These are phyloP conservation scores for Abelmoschus esculentus DNA, from an alignment of 345 rosid genomes.

Conservation along the genomic window DNA sequence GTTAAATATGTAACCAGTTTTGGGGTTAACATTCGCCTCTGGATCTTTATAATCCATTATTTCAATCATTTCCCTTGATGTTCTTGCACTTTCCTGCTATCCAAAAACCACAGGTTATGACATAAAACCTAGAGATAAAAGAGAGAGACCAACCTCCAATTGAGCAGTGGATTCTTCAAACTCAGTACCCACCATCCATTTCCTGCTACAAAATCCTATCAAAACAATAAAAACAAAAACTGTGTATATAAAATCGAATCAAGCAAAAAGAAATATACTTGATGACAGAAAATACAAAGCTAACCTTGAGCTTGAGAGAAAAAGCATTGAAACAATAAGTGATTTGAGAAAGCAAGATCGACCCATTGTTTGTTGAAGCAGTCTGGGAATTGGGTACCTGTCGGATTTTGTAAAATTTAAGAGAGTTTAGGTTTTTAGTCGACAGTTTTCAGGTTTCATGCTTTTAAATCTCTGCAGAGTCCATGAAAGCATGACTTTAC, in stretches of 20 bases:
- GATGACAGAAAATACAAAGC: neutral
- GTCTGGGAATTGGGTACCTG: constrained; percentile 25
- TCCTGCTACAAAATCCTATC: constrained; percentile 20
- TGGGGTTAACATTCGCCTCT: constrained; percentile 41
- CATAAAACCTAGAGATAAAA: neutral
- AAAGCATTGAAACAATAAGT: constrained; percentile 20
- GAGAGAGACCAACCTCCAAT: constrained; percentile 20
- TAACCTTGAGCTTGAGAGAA: constrained; percentile 26
- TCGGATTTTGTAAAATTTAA: neutral
- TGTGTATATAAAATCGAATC: neutral
- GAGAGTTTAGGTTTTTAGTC: neutral
- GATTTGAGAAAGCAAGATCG: constrained; percentile 17
- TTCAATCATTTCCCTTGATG: constrained; percentile 27
- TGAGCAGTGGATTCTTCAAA: constrained; percentile 18
- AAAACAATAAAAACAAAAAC: neutral
- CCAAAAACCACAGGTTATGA: neutral
- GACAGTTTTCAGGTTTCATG: neutral
- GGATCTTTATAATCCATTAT: constrained; percentile 45
- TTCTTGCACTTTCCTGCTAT: constrained; percentile 27
- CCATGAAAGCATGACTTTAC: neutral
- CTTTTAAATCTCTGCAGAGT: neutral
- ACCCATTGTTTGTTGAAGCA: constrained; percentile 27
- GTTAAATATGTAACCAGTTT: constrained; percentile 23
- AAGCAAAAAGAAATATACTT: neutral
- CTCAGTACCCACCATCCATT: constrained; percentile 22